These are phyloP conservation scores for Diaporthe citrichinensis DNA, from an alignment of 2,329 filamentous ascomycete species.

Conservation along the genomic window DNA sequence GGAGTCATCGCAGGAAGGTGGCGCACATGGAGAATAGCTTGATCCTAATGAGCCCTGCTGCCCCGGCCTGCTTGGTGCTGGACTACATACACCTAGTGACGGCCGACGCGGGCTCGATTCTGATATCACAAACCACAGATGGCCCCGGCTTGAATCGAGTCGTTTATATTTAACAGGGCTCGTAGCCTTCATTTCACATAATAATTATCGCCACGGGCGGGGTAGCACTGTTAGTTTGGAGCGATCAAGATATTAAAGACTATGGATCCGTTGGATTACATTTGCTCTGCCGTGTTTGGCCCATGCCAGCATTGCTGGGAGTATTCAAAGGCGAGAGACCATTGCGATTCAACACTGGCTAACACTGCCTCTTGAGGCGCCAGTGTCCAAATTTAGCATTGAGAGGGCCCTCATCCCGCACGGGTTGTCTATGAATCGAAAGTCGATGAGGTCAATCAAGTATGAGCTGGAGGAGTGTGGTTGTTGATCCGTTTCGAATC, in stretches of 20 bases:
- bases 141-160: neutral
- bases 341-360: neutral
- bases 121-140: neutral
- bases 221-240: neutral
- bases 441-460: neutral
- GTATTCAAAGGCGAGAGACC: neutral
- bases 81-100: neutral
- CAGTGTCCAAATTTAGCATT: neutral
- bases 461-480: neutral
- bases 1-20: neutral
- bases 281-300: neutral
- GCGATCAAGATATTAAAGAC: neutral
- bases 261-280: neutral
- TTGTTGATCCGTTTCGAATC: conserved; percentile 15
- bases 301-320: neutral
- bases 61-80: neutral
- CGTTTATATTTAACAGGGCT: no score
- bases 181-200: no score
- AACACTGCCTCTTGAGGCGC: neutral
- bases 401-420: neutral
- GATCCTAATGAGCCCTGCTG: neutral
- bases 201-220: neutral
- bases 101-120: neutral
- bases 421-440: neutral
- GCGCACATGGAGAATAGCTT: neutral